Conservation (phyloP, 306 rosid species). For the Comarum palustre region DNA sequence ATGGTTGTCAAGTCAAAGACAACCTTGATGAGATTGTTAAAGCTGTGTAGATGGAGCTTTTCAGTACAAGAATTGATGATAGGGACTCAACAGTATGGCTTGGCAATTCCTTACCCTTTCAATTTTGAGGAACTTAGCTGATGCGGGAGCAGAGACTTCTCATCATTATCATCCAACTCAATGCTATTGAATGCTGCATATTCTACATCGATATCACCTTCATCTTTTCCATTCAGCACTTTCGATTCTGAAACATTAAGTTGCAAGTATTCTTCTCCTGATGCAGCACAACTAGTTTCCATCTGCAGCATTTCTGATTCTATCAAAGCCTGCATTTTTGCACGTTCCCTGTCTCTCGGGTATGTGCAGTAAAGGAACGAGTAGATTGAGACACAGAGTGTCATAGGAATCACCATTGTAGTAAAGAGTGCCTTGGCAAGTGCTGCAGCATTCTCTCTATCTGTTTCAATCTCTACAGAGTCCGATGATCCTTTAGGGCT, state of each 20-base stretch:
- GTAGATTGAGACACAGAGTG: conserved; percentile 56
- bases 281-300: conserved; percentile 24
- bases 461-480: conserved; percentile 50
- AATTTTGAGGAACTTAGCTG: conserved; percentile 21
- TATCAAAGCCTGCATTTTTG: conserved; percentile 54
- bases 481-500: conserved; percentile 53
- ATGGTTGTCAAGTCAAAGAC: background rate
- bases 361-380: conserved; percentile 72
- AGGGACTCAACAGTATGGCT: background rate
- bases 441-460: conserved; percentile 72
- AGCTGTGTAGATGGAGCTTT: background rate
- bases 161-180: conserved; percentile 39
- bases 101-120: conserved; percentile 2
- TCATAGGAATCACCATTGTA: conserved; percentile 66
- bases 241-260: conserved; percentile 28
- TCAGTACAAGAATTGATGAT: background rate
- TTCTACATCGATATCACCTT: conserved; percentile 22
- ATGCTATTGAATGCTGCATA: conserved; percentile 27
- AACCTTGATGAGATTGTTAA: background rate
- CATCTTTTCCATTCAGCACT: conserved; percentile 20
- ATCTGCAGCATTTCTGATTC: conserved; percentile 67
- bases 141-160: conserved; percentile 39
- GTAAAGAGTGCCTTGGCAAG: conserved; percentile 73
- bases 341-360: conserved; percentile 81
- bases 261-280: conserved; percentile 24